phyloP scores from a whole-genome alignment of 139 green algal species.

The Microglena sp. region DNA sequence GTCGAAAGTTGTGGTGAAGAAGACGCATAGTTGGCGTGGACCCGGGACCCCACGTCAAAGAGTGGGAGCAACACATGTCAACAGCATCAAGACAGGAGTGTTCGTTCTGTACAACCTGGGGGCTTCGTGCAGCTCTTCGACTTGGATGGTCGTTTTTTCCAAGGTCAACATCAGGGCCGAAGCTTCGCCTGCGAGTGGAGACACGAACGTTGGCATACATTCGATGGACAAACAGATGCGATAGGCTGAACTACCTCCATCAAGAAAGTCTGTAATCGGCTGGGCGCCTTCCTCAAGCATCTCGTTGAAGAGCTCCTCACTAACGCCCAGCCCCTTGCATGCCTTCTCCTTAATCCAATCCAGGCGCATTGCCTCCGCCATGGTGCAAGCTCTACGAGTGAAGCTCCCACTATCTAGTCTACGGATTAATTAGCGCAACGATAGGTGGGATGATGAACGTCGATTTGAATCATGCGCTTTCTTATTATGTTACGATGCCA shows the following conservation, averaged over 20 bases:
- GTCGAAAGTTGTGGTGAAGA: neutral
- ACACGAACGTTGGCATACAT: neutral
- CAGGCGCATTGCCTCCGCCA: conserved; percentile 5
- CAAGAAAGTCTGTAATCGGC: conserved; percentile 21
- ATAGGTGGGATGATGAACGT: too few species aligned
- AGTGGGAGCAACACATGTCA: neutral
- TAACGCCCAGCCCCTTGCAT: conserved; percentile 16
- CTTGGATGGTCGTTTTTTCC: conserved; percentile 25
- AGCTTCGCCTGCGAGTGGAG: conserved; percentile 1
- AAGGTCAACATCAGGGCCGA: conserved; percentile 26
- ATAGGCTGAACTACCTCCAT: conserved; percentile 20
- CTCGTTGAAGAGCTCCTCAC: conserved; percentile 19
- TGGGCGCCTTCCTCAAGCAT: conserved; percentile 1
- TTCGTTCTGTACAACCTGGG: conserved; percentile 11
- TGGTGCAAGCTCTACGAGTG: too few species aligned
- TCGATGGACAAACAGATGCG: neutral
- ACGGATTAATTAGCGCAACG: too few species aligned
- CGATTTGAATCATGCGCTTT: too few species aligned
- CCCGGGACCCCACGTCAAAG: too few species aligned
- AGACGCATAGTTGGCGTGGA: neutral
- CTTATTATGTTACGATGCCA: too few species aligned
- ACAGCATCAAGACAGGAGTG: neutral
- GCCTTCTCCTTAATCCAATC: conserved; percentile 30
- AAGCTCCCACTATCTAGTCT: too few species aligned
- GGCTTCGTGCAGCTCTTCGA: conserved; percentile 29